Conservation (phyloP, 2,329 filamentous ascomycete genomes). For the Claviceps purpurea region DNA sequence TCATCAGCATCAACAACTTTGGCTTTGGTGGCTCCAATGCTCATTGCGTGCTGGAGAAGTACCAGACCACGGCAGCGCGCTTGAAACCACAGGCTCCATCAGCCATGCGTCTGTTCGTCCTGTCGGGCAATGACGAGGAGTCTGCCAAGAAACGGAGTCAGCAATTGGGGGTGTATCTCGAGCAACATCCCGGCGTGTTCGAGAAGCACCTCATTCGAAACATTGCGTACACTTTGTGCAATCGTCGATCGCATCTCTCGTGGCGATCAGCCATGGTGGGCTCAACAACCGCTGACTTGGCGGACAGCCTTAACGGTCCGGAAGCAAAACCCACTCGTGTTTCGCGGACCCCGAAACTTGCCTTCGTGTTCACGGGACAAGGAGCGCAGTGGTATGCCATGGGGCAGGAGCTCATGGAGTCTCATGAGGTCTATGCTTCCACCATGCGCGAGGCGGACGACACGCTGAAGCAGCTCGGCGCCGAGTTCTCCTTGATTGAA, state of each 20-base stretch:
- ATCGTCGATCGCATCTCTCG: constrained; percentile 29
- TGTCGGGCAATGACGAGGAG: constrained; percentile 25
- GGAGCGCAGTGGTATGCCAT: constrained; percentile 26
- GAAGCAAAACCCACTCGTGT: constrained; percentile 7
- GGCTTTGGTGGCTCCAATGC: constrained; percentile 34
- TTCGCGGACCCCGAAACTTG: constrained; percentile 10
- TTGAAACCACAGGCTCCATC: constrained; percentile 7
- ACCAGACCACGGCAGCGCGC: constrained; percentile 2
- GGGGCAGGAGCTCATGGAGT: constrained; percentile 23
- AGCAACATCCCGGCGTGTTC: constrained; percentile 29
- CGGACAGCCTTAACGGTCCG: constrained; percentile 27
- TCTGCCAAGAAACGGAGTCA: constrained; percentile 18
- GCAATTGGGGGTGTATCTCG: constrained; percentile 24
- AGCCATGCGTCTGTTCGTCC: constrained; percentile 24
- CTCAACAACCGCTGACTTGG: constrained; percentile 29
- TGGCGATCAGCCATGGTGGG: constrained; percentile 31
- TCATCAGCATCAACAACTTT: constrained; percentile 36
- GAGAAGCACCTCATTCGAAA: constrained; percentile 30
- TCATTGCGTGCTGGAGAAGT: constrained; percentile 25
- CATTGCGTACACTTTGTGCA: constrained; percentile 33
- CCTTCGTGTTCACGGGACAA: constrained; percentile 27
- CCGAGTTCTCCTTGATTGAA: constrained; percentile 22
- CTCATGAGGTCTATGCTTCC: constrained; percentile 21
- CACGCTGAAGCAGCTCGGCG: constrained; percentile 20
- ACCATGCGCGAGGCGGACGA: constrained; percentile 19